Evolutionary conservation across 1,284 basidiomycete genomes (phyloP), one percentile per base, ranked within the genome.

Genomic region (Phenoliferia sp.): DNA sequence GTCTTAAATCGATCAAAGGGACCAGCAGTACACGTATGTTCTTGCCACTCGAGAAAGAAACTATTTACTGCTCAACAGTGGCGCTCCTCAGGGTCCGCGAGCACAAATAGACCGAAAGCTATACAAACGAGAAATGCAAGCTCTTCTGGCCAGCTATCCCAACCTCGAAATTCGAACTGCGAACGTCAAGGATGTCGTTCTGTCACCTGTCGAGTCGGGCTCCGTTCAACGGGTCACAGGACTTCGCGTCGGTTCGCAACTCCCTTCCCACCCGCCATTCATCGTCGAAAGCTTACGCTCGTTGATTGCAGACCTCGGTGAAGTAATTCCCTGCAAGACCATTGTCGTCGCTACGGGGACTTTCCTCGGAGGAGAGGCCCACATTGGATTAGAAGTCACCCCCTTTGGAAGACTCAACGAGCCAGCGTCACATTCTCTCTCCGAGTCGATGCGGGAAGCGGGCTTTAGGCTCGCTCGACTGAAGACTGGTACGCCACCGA

Each of bases 311-410:
- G 89, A 90, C 36, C 83, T 84, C 0, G 90, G 91, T n/a, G 88
- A 92, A 60, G 75, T 86, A 12, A 86, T 94, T 39, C 80, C 80
- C 10, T 94, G 91, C 74, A 87, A 87, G 2, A 86, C 90, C 72
- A 88, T 93, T 6, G 88, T 94, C 33, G 85, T 94, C 28, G 92
- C 91, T 72, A 94, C 92, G 0, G 92, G 92, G 16, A 95, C 92
- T 0, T 95, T 95, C 76, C 83, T 95, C 19, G 88, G 88, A 2
- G 92, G 90, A 19, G 88, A 92, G 79, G 92, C 94, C 61, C 91
- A 94, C 75, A 88, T 94, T 50, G 92, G 90, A 36, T 83, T 88
- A 78, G 86, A 87, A 68, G 83, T 86, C 7, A 88, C 89, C 64
- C 89, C 90, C 7, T 91, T 92, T 3, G 92, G 92, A n/a, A 83